Evolutionary conservation across 2,329 filamentous ascomycete genomes (phyloP), one percentile per base, ranked within the genome.

Genomic region (Trichoderma sp.): DNA sequence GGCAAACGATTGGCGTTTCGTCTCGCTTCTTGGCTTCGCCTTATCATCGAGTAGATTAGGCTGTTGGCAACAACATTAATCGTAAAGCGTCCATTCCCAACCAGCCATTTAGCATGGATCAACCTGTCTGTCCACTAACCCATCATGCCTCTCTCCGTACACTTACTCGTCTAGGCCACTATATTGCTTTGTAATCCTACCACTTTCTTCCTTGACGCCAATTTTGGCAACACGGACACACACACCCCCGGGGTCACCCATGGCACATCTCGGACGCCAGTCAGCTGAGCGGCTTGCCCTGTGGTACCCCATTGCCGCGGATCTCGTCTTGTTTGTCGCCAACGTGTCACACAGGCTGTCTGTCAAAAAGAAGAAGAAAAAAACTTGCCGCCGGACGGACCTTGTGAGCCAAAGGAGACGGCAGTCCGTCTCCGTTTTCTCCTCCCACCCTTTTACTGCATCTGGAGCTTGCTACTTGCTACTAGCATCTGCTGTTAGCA

Each of bases 201-300:
- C 57, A 56, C 36, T 47, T 51, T 30, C 36, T 28, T 6, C 34
- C 28, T 14, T 32, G 28, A 58, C 26, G 36, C 69, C 69, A 65
- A 64, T 39, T 64, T 65, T 65, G 61, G 69, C 61, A 71, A 60
- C 69, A 39, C 36, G 30, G 36, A 32, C 56, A 26, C 26, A 18
- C 53, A 11, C 28, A n/a, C 26, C 28, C 57, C 28, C 51, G 24
- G 69, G 15, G 39, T 4, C 3, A 43, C 36, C 39, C 12, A 53
- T 39, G 57, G 53, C 57, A 58, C 36, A 28, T 71, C 53, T 47
- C 28, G 28, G 28, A 70, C 70, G 70, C 70, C 70, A 66, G 70
- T 71, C 61, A 71, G 70, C 70, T 71, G 70, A 71, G 70, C 70
- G 70, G 70, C 70, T 71, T 69, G 66, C 36, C 66, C 36, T 69